Evolutionary conservation across 1,284 basidiomycete species (phyloP), one percentile per base, ranked within the genome.

Genomic region (Rhizopogon hawkerae): DNA sequence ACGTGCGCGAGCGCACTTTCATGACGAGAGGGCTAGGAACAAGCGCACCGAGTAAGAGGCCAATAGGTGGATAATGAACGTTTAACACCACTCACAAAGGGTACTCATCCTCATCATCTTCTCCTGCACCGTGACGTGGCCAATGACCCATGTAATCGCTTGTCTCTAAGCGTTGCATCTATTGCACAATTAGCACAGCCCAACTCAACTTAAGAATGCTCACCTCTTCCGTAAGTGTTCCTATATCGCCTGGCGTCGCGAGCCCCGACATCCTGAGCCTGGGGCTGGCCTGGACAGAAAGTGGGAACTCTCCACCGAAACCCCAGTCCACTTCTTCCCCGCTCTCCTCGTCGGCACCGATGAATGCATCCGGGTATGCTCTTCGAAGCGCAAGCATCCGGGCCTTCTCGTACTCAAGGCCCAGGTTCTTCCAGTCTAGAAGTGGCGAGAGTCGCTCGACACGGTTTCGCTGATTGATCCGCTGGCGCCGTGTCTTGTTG

Each of bases 401-500:
- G 34, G 92, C 89, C 74, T 97, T 98, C 64, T 87, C 86, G 69
- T 98, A 98, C 69, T 98, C 95, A 57, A 98, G 82, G 3, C 95
- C 95, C 23, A 98, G 73, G 60, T 93, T 92, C 76, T 98, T 98
- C 95, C 95, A 98, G 69, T 98, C 95, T 53, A 98, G 75, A 49
- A 98, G 69, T 38, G 95, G 95, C 44, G 83, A 87, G 3, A 97
- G 76, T 34, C 93, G 81, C 68, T 98, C 95, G 51, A 97, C 95
- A 48, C 95, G 84, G 74, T 98, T 98, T 41, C 94, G 87, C 73
- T 98, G 93, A 72, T 98, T 98, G 70, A 98, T 98, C 48, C 95
- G 81, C 70, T 98, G 95, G 50, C 95, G 79, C 38, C 95, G 79
- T n/a, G 92, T 89, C 77, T 96, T 97, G 60, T 74, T 77, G 52